phyloP scores from a whole-genome alignment of 2,329 filamentous ascomycete species.

The Fusarium odoratissimum region DNA sequence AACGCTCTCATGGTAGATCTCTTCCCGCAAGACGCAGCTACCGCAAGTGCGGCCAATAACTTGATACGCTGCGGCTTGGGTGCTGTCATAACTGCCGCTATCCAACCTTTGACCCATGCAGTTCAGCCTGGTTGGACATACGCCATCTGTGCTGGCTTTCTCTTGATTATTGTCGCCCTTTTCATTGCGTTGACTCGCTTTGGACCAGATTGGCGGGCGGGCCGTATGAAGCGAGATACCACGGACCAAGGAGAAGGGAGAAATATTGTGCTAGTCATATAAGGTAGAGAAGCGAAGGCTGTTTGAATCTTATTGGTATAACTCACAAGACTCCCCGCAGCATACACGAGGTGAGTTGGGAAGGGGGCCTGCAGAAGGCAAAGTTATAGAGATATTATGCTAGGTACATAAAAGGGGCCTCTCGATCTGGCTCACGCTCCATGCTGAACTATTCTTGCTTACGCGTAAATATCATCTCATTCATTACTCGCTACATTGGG shows the following conservation, averaged over 20 bases:
- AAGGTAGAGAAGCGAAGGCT: background rate
- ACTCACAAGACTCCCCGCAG: accelerated
- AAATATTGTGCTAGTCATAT: background rate
- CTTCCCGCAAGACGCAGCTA: background rate
- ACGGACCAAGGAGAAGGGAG: accelerated
- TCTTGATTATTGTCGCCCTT: background rate
- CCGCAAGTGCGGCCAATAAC: background rate
- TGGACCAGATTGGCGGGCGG: background rate
- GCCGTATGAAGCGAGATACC: accelerated
- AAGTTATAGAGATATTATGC: too few species aligned
- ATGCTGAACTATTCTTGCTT: too few species aligned
- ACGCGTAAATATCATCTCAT: too few species aligned
- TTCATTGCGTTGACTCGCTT: background rate
- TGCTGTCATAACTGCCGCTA: background rate
- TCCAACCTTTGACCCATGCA: background rate
- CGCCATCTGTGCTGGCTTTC: background rate
- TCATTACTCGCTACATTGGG: too few species aligned
- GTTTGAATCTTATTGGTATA: background rate
- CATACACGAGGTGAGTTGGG: too few species aligned
- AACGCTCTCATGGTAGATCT: background rate
- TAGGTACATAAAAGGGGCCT: too few species aligned
- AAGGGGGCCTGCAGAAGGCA: too few species aligned
- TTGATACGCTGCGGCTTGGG: background rate
- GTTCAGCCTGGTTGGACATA: background rate
- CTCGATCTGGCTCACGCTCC: too few species aligned